These are phyloP conservation scores for Didymella pomorum DNA, from an alignment of 2,329 filamentous ascomycete genomes.

Conservation along the genomic window DNA sequence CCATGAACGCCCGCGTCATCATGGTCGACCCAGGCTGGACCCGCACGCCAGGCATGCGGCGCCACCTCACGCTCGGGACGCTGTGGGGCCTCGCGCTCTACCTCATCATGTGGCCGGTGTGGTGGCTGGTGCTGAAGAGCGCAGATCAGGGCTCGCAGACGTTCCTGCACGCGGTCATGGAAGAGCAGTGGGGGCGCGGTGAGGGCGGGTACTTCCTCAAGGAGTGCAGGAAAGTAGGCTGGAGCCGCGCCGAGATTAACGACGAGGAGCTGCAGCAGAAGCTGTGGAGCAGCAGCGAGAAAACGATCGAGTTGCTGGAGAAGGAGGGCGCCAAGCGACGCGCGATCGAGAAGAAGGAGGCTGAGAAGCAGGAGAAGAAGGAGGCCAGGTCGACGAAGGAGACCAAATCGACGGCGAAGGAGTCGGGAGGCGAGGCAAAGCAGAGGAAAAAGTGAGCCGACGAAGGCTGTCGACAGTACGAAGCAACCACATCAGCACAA, in stretches of 20 bases:
- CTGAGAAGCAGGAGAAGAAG: constrained; percentile 48
- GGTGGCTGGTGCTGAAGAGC: constrained; percentile 90
- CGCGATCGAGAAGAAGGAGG: constrained; percentile 64
- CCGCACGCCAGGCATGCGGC: constrained; percentile 84
- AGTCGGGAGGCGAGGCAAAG: constrained; percentile 32
- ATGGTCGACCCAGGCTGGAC: constrained; percentile 86
- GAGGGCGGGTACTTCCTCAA: constrained; percentile 80
- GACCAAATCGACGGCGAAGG: constrained; percentile 31
- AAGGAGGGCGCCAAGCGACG: constrained; percentile 75
- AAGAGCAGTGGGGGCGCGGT: constrained; percentile 71
- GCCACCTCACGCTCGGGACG: constrained; percentile 86
- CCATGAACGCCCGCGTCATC: constrained; percentile 82
- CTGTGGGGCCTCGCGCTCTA: constrained; percentile 82
- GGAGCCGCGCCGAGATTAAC: constrained; percentile 74
- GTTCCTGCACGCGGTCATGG: constrained; percentile 86
- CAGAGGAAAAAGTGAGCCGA: constrained; percentile 32
- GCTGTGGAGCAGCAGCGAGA: constrained; percentile 85
- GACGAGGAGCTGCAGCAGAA: constrained; percentile 83
- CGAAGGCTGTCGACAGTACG: neutral
- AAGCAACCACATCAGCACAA: neutral
- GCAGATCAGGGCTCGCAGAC: constrained; percentile 85
- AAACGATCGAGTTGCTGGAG: constrained; percentile 81
- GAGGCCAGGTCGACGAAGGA: constrained; percentile 35
- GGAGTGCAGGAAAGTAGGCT: constrained; percentile 82
- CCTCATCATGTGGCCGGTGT: constrained; percentile 76